phyloP scores from a whole-genome alignment of 1,284 basidiomycete species.

The Mycena citricolor region DNA sequence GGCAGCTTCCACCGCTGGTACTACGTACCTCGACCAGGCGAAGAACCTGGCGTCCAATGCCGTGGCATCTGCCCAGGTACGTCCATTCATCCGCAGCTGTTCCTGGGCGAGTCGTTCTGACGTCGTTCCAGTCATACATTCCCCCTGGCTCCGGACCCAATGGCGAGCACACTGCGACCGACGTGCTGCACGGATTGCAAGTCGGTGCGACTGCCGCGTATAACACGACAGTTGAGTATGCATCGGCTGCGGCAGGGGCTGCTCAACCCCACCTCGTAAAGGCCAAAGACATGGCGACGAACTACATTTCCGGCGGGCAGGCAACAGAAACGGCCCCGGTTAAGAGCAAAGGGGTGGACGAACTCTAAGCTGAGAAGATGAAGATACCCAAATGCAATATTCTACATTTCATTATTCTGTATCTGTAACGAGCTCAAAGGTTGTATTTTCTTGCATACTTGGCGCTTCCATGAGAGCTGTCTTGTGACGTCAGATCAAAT shows the following conservation, averaged over 20 bases:
- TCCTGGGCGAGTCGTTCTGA: not conserved
- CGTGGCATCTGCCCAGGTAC: conserved; percentile 53
- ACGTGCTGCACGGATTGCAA: conserved; percentile 35
- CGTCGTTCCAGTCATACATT: conserved; percentile 34
- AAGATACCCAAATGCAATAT: too few species aligned
- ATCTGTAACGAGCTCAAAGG: too few species aligned
- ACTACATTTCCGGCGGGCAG: conserved; percentile 21
- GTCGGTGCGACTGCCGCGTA: conserved; percentile 36
- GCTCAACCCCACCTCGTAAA: conserved; percentile 39
- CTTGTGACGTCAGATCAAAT: too few species aligned
- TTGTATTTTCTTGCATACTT: too few species aligned
- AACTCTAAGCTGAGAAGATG: conserved; percentile 2
- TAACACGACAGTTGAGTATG: conserved; percentile 39
- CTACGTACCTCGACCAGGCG: conserved; percentile 52
- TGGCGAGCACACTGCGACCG: conserved; percentile 23
- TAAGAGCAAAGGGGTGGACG: conserved; percentile 23
- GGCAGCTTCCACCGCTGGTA: conserved; percentile 43
- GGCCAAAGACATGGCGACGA: conserved; percentile 31
- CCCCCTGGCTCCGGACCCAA: conserved; percentile 26
- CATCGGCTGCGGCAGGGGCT: conserved; percentile 41
- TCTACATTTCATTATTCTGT: too few species aligned
- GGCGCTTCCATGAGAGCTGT: too few species aligned
- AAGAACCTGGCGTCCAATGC: conserved; percentile 46
- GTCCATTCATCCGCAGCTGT: conserved; percentile 21
- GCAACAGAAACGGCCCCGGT: conserved; percentile 26